Base-by-base conservation (phyloP, 2,329 filamentous ascomycete genomes). In the Phaeoacremonium minimum region DNA sequence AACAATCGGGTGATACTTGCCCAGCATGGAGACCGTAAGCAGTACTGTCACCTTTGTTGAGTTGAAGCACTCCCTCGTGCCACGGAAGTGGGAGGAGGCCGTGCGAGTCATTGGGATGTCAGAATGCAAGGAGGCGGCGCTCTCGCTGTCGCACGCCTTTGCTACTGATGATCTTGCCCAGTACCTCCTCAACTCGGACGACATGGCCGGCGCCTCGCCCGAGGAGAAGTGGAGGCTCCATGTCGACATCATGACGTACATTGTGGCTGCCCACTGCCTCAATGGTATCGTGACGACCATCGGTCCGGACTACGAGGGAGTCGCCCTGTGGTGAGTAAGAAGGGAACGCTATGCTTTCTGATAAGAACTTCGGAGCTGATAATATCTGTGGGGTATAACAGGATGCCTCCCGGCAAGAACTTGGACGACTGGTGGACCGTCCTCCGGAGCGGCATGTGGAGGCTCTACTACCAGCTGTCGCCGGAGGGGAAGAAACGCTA, bases 171-270 rank as follows among this genome's bases (percentile, higher is more conserved):
- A 85, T 40, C 74, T 88, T 44, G 80, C 81, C 43, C 72, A 76
- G 57, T 93, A 91, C 63, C 80, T 88, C 51, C 69, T 90, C 50
- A 77, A 86, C 52, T 78, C 80, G 31, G 78, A 83, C 41, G 84
- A 87, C 56, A 75, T 78, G 62, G 69, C 68, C 43, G 59, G 70
- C 43, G 76, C 75, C 62, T 73, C 77, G 32, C 71, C 78, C 51
- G 77, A 86, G 58, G 68, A 80, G 54, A 83, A 81, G 55, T 93
- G 84, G 82, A 76, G 79, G 46, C 69, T 93, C 31, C 87, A 93
- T 58, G 71, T 85, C 47, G 75, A 83, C 55, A 83, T 89, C 49
- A 77, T 91, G 68, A 82, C 80, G 48, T 90, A 88, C 61, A 74
- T 87, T 48, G 81, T 82, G 33, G 85, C 86, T 40, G 80, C 85